phyloP scores from a whole-genome alignment of 2,329 filamentous ascomycete genomes.

The Fusarium pininemorale region DNA sequence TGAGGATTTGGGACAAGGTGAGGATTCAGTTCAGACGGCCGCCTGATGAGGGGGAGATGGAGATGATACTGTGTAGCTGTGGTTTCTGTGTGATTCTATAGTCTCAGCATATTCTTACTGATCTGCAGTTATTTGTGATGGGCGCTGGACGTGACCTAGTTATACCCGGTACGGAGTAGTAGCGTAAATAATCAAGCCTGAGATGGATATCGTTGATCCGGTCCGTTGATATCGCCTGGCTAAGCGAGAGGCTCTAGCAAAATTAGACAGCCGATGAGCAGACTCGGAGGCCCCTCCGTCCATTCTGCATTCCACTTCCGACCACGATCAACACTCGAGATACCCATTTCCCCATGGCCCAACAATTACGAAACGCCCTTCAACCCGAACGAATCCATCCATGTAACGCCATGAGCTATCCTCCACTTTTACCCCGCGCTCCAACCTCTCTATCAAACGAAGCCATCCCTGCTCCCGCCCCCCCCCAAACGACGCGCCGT shows the following conservation, averaged over 20 bases:
- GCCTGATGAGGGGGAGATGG: neutral
- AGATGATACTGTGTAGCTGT: neutral
- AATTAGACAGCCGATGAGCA: neutral
- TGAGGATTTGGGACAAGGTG: slow-evolving; percentile 6
- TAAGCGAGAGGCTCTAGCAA: accelerated
- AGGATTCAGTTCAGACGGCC: neutral
- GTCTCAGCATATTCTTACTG: accelerated
- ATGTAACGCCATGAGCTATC: neutral
- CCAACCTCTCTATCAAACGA: accelerated
- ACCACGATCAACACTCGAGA: neutral
- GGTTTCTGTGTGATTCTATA: neutral
- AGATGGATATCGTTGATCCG: neutral
- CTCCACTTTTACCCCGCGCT: neutral
- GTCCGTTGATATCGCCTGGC: neutral
- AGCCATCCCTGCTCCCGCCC: neutral
- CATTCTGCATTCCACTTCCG: neutral
- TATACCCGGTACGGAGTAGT: too few species aligned
- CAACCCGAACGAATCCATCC: neutral
- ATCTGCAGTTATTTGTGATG: accelerated
- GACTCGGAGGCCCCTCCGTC: neutral
- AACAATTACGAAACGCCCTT: too few species aligned
- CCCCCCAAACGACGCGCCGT: neutral
- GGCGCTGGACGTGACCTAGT: neutral
- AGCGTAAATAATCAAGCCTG: neutral
- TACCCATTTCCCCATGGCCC: neutral